Conservation (phyloP, 2,329 filamentous ascomycete genomes). For the Xylaria sp. region DNA sequence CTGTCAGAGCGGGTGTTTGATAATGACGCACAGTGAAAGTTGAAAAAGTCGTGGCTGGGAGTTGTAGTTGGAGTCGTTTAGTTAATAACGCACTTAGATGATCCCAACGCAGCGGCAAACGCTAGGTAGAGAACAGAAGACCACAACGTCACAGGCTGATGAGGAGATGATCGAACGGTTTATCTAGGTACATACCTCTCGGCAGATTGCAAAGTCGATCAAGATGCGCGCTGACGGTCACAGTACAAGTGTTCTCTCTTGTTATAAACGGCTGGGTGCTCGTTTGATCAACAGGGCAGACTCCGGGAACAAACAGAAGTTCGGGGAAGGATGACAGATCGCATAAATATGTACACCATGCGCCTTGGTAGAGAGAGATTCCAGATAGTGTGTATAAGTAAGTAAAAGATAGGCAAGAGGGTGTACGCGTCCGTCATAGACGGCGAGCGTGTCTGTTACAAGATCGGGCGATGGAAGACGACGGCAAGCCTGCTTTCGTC, state of each 20-base stretch:
- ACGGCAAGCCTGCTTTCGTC: slow-evolving; percentile 24
- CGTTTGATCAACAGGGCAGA: slow-evolving; percentile 24
- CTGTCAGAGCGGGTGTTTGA: neutral
- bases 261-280: neutral
- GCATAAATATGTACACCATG: neutral
- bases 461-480: neutral
- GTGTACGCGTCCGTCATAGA: slow-evolving; percentile 24
- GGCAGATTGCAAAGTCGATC: slow-evolving; percentile 12
- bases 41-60: neutral
- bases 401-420: slow-evolving; percentile 17
- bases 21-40: neutral
- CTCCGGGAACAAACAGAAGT: neutral
- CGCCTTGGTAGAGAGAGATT: neutral
- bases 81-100: slow-evolving; percentile 14
- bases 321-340: neutral
- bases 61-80: neutral
- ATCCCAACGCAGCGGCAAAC: slow-evolving; percentile 8
- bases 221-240: slow-evolving; percentile 6
- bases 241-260: neutral
- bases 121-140: neutral
- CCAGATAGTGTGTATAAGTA: neutral
- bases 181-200: neutral
- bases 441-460: neutral
- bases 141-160: slow-evolving; percentile 2
- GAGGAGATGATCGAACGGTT: slow-evolving; percentile 27